Conservation (phyloP, 768 basidiomycete species). For the Boletus coccyginus region DNA sequence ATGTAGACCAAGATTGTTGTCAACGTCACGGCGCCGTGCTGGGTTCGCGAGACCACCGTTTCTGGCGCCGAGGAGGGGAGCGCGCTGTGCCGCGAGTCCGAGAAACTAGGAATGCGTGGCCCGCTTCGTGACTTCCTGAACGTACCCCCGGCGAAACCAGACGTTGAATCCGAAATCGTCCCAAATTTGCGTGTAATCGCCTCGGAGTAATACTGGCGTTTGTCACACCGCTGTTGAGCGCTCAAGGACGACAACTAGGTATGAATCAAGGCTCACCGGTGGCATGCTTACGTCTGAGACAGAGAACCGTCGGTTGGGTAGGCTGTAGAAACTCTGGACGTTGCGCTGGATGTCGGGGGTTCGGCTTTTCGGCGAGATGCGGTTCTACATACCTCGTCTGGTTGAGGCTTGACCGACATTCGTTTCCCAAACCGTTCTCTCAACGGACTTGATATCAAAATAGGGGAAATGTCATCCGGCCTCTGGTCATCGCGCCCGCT, state of each 20-base stretch:
- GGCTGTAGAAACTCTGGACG: slow-evolving; percentile 23
- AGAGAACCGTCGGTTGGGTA: slow-evolving; percentile 31
- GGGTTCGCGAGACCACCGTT: background rate
- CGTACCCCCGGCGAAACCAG: slow-evolving; percentile 2
- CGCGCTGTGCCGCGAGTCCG: background rate
- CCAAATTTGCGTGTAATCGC: too few species aligned
- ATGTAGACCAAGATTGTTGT: too few species aligned
- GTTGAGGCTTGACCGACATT: slow-evolving; percentile 22
- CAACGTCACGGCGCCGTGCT: too few species aligned
- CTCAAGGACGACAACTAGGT: too few species aligned
- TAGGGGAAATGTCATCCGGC: slow-evolving; percentile 23
- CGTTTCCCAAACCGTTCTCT: slow-evolving; percentile 31
- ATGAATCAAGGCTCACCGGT: too few species aligned
- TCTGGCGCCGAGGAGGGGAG: background rate
- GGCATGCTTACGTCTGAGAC: slow-evolving; percentile 4
- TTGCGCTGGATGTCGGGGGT: background rate
- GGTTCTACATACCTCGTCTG: slow-evolving; percentile 26
- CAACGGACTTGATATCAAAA: slow-evolving; percentile 24
- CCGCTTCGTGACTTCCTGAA: slow-evolving; percentile 8
- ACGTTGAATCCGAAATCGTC: background rate
- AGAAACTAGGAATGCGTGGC: slow-evolving; percentile 16
- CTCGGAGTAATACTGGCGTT: too few species aligned
- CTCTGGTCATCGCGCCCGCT: slow-evolving; percentile 7
- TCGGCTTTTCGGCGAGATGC: background rate
- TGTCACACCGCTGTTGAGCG: too few species aligned